Evolutionary conservation across 352 stramenopile genomes (phyloP).

Genomic region (Halophytophthora polymorphica): DNA sequence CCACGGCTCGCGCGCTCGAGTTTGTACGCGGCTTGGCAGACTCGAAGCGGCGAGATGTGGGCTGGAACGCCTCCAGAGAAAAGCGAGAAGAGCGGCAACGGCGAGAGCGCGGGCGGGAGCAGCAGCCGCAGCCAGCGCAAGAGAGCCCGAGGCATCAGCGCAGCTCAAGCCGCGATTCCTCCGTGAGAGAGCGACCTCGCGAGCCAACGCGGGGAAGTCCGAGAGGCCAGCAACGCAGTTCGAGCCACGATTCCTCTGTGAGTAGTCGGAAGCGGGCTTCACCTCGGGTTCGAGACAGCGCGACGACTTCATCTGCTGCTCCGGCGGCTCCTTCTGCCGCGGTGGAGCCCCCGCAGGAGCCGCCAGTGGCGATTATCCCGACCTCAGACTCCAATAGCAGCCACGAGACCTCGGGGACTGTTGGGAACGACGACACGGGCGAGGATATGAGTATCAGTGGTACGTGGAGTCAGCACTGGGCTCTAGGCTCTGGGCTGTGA

Average conservation of each 20-base stretch:
- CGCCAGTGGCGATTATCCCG: conserved; percentile 6
- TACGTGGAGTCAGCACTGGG: conserved; percentile 8
- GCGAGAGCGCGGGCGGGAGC: neutral
- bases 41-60: conserved; percentile 4
- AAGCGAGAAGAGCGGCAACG: neutral
- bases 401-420: conserved; percentile 4
- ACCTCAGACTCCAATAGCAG: conserved; percentile 7
- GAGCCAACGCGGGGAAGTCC: too few relatives aligned
- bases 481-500: too few relatives aligned
- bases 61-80: conserved; percentile 6
- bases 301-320: conserved; percentile 8
- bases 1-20: conserved; percentile 32
- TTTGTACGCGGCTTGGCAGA: conserved; percentile 33
- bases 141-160: conserved; percentile 3
- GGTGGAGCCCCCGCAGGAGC: conserved; percentile 7
- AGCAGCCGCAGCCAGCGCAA: neutral
- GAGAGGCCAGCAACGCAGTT: neutral
- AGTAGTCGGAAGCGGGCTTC: neutral
- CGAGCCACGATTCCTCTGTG: neutral
- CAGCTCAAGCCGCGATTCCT: conserved; percentile 17
- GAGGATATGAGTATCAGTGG: conserved; percentile 35
- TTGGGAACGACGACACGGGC: conserved; percentile 18
- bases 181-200: conserved; percentile 1
- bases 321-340: conserved; percentile 11
- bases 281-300: neutral